Evolutionary conservation across 2,329 filamentous ascomycete genomes (phyloP).

Genomic region (Aaosphaeria pasadenensis): DNA sequence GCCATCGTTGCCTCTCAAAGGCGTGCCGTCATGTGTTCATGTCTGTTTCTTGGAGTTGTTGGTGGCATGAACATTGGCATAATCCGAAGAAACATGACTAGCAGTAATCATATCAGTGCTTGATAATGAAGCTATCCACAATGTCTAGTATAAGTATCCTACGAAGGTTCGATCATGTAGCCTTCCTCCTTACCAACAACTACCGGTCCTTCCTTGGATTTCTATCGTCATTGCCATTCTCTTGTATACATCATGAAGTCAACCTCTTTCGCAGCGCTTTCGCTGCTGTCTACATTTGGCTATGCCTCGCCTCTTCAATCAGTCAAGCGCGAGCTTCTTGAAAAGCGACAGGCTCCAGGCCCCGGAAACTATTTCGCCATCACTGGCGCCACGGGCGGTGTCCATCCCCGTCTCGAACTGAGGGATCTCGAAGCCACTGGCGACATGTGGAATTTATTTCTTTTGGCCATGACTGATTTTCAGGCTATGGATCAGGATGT

Average conservation of each 20-base stretch:
- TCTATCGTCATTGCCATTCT: background rate
- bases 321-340: background rate
- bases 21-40: too few species aligned
- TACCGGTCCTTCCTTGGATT: background rate
- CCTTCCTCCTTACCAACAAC: too few species aligned
- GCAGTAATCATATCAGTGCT: too few species aligned
- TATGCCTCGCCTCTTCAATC: constrained; percentile 6
- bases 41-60: too few species aligned
- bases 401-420: constrained; percentile 60
- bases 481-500: constrained; percentile 62
- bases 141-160: too few species aligned
- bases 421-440: constrained; percentile 57
- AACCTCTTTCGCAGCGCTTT: constrained; percentile 3
- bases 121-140: too few species aligned
- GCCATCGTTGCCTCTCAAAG: too few species aligned
- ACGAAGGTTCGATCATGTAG: too few species aligned
- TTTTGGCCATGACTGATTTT: constrained; percentile 69
- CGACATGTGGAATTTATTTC: constrained; percentile 69
- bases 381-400: constrained; percentile 15
- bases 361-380: constrained; percentile 17
- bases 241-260: constrained; percentile 6
- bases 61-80: too few species aligned
- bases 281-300: constrained; percentile 4
- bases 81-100: too few species aligned
- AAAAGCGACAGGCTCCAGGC: constrained; percentile 2